phyloP scores from a whole-genome alignment of 169 alveolate species.

The Eimeria zaria region DNA sequence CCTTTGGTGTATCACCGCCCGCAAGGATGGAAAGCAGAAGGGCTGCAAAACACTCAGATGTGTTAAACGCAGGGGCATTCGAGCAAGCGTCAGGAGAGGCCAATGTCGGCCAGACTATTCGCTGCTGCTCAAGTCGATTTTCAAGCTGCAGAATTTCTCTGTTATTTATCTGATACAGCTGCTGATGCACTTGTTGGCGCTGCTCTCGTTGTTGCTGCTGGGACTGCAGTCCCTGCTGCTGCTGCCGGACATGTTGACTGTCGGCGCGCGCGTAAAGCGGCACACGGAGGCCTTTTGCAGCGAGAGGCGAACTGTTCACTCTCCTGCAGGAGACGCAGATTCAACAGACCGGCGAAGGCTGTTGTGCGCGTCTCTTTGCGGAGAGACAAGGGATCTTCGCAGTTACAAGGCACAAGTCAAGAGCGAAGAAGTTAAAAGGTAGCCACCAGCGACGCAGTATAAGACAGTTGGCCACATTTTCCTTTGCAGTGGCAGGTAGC shows the following conservation, averaged over 20 bases:
- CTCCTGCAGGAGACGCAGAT: conserved; percentile 17
- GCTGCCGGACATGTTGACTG: conserved; percentile 34
- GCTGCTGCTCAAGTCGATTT: background rate
- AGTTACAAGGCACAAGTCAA: background rate
- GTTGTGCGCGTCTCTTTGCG: background rate
- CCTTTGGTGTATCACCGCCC: background rate
- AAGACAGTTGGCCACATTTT: background rate
- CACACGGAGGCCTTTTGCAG: background rate
- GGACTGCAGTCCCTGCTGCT: background rate
- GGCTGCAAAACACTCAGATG: conserved; percentile 46
- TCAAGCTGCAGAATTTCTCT: background rate
- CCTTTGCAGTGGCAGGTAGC: background rate
- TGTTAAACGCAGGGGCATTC: background rate
- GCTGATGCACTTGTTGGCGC: conserved; percentile 15
- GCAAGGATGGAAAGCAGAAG: conserved; percentile 1
- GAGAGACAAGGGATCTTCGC: no score
- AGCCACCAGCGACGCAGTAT: background rate
- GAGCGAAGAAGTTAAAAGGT: background rate
- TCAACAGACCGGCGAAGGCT: background rate
- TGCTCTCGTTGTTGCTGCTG: conserved; percentile 38
- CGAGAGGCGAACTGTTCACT: background rate
- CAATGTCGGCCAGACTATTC: background rate
- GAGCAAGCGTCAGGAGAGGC: background rate
- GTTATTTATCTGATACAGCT: background rate
- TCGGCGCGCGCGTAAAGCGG: background rate